Base-by-base conservation (phyloP, 1,284 basidiomycete genomes). In the Ganoderma meredithae region DNA sequence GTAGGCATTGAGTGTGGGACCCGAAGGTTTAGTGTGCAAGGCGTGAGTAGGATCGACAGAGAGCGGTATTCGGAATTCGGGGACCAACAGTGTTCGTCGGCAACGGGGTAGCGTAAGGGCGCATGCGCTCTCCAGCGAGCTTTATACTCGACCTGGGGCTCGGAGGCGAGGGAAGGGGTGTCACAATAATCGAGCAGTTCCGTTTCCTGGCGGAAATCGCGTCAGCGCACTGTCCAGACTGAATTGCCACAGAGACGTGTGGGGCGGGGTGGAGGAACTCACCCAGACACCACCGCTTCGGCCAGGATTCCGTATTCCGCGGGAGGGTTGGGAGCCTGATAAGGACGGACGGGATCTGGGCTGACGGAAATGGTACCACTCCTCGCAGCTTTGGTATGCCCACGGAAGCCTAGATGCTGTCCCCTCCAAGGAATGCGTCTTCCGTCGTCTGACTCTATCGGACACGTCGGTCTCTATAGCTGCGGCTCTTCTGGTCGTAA, bases 1-100 rank as follows among this genome's bases (percentile, higher is more conserved):
- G 80, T 78, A 52, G 81, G 77, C 84, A 85, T 82, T 40, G 36
- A 47, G 61, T 44, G 10, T 31, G 31, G 31, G 44, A 19, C 19
- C 31, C 40, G 27, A 49, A n/a, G 5, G 41, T 36, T 39, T 33
- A 27, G n/a, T 25, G 15, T 60, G 58, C 36, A 9, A 60, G 39
- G 27, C 65, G 43, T 56, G 65, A 58, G 12, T 39, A 36, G 60
- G 27, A 41, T 49, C 27, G 33, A 60, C 39, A 33, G 60, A 36
- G 61, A 33, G 3, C 25, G 40, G 40, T 40, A 53, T 25, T 62
- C 36, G 31, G 43, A 49, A 62, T 44, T 31, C 17, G 10, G 22
- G 27, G 60, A 41, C 36, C n/a, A 59, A 53, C 41, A 44, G 58
- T 33, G 17, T 40, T 41, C 31, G 53, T 67, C 59, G 49, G 55